Conservation (phyloP, 2,329 filamentous ascomycete species). For the Dactylellina cionopaga region DNA sequence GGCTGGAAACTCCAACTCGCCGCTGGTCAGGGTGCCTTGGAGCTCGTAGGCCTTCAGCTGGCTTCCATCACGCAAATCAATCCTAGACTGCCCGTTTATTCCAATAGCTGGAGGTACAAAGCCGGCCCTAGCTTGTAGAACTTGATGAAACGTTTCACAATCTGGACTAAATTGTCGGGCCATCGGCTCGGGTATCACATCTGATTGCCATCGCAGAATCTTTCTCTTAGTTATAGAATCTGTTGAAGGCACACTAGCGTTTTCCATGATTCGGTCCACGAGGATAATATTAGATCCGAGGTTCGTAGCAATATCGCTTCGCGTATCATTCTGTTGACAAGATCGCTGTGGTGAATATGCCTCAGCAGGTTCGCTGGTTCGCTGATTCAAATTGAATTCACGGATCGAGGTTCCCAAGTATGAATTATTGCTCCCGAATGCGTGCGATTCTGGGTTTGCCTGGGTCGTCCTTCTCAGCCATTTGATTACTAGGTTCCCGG, state of each 20-base stretch:
- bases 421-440: neutral
- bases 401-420: neutral
- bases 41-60: neutral
- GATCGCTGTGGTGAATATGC: neutral
- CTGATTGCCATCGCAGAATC: constrained; percentile 2
- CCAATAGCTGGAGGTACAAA: no score
- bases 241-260: neutral
- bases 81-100: no score
- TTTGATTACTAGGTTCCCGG: constrained; percentile 4
- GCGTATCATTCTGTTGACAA: neutral
- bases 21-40: neutral
- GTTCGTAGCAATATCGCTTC: neutral
- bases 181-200: neutral
- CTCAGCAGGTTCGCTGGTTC: neutral
- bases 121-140: no score
- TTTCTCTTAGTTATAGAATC: neutral
- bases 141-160: neutral
- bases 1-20: no score
- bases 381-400: constrained; percentile 3
- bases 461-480: constrained; percentile 20
- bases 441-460: neutral
- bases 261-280: neutral
- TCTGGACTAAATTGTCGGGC: neutral
- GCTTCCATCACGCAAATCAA: neutral
- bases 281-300: neutral